These are phyloP conservation scores for Colletotrichum liaoningense DNA, from an alignment of 2,329 filamentous ascomycete species.

Conservation along the genomic window DNA sequence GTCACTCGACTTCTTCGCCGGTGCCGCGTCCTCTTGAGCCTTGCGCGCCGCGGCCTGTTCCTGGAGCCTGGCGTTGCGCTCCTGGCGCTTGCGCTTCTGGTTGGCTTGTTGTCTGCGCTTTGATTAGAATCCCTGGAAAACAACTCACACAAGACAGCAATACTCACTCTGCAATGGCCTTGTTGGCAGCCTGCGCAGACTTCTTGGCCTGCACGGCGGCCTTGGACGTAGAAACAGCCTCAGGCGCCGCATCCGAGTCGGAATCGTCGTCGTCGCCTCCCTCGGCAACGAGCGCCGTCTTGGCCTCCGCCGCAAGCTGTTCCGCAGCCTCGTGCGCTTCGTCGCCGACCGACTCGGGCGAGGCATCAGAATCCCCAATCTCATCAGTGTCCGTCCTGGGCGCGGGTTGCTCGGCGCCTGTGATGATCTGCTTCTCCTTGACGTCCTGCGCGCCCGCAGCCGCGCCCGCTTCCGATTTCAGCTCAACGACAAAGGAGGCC, in stretches of 20 bases:
- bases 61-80: constrained; percentile 65
- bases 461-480: constrained; percentile 13
- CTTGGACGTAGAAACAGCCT: constrained; percentile 66
- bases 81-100: constrained; percentile 66
- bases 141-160: background rate
- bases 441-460: background rate
- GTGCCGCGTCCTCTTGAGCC: constrained; percentile 36
- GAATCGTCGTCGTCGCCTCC: constrained; percentile 51
- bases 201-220: constrained; percentile 60
- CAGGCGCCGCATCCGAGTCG: constrained; percentile 67
- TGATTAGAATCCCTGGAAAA: constrained; percentile 1
- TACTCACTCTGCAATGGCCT: constrained; percentile 63
- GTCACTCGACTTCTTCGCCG: constrained; percentile 21
- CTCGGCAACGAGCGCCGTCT: constrained; percentile 47
- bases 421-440: constrained; percentile 25
- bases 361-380: constrained; percentile 31
- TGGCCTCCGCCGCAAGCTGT: constrained; percentile 24
- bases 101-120: constrained; percentile 60
- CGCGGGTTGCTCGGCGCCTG: constrained; percentile 31
- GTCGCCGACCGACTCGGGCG: constrained; percentile 11
- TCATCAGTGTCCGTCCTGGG: constrained; percentile 32
- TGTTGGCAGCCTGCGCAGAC: constrained; percentile 58
- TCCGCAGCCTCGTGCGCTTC: constrained; percentile 1
- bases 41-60: constrained; percentile 65
- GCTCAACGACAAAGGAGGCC: constrained; percentile 25